A percentile compares a stretch with the other conserved stretches of the same genome.
phyloP scores from a whole-genome alignment of 2,329 filamentous ascomycete species.

The Monilinia laxa region DNA sequence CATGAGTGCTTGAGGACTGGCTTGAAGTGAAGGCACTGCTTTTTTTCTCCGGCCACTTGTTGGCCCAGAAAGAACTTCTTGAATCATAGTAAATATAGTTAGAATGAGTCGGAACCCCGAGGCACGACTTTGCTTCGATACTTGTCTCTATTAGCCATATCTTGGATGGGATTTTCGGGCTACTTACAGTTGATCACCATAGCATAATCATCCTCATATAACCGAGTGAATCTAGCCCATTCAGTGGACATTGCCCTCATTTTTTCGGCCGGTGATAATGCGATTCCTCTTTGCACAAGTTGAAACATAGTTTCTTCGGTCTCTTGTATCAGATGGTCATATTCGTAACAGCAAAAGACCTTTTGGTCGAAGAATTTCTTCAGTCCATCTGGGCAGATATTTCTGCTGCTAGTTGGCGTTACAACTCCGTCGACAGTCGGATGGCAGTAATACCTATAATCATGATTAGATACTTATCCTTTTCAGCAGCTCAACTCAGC shows the following conservation, averaged over 20 bases:
- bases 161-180: neutral
- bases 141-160: slow-evolving; percentile 27
- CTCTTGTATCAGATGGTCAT: slow-evolving; percentile 41
- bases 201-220: slow-evolving; percentile 46
- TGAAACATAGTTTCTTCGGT: slow-evolving; percentile 51
- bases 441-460: slow-evolving; percentile 37
- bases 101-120: slow-evolving; percentile 41
- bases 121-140: slow-evolving; percentile 40
- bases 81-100: slow-evolving; percentile 42
- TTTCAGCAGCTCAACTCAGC: neutral
- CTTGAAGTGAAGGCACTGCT: slow-evolving; percentile 36
- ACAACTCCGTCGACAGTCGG: slow-evolving; percentile 33
- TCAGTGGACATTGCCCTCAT: slow-evolving; percentile 47
- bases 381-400: slow-evolving; percentile 41
- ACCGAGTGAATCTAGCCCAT: slow-evolving; percentile 47
- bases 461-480: neutral
- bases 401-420: slow-evolving; percentile 31
- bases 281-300: slow-evolving; percentile 48
- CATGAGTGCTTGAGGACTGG: slow-evolving; percentile 38
- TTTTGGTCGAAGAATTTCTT: slow-evolving; percentile 44
- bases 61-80: slow-evolving; percentile 34
- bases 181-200: slow-evolving; percentile 42
- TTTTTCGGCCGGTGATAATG: slow-evolving; percentile 48
- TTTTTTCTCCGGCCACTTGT: slow-evolving; percentile 22
- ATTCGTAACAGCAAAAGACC: slow-evolving; percentile 47